phyloP scores from a whole-genome alignment of 208 protist species.

The Leishmania martiniquensis region DNA sequence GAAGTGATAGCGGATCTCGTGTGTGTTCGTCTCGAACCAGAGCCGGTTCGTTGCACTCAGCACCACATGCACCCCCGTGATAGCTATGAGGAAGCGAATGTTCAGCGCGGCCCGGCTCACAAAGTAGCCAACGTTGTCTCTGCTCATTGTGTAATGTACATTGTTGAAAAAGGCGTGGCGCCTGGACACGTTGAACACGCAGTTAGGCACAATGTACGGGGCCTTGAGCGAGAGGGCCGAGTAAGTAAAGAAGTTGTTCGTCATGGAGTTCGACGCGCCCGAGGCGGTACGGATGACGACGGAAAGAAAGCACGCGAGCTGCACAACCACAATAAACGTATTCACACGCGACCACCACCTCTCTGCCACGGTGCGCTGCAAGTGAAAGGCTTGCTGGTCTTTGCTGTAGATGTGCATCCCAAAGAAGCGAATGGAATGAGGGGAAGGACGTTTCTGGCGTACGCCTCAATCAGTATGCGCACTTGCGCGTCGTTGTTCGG shows the following conservation, averaged over 20 bases:
- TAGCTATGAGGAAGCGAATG: conserved; percentile 67
- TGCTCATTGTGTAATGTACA: conserved; percentile 47
- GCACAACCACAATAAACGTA: conserved; percentile 53
- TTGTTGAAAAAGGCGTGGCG: conserved; percentile 57
- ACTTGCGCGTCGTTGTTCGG: too few relatives aligned
- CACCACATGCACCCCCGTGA: conserved; percentile 49
- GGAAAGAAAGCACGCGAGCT: conserved; percentile 70
- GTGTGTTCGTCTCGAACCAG: conserved; percentile 70
- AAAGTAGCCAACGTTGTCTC: conserved; percentile 73
- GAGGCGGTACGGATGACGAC: conserved; percentile 56
- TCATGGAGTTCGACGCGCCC: conserved; percentile 51
- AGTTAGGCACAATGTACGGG: conserved; percentile 34
- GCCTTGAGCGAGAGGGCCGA: conserved; percentile 42
- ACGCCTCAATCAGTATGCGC: too few relatives aligned
- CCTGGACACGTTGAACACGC: conserved; percentile 40
- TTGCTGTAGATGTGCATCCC: conserved; percentile 86
- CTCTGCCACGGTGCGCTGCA: conserved; percentile 63
- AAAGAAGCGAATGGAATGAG: too few relatives aligned
- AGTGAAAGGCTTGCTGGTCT: conserved; percentile 80
- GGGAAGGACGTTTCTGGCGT: background rate
- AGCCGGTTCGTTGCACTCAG: conserved; percentile 61
- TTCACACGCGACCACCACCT: conserved; percentile 71
- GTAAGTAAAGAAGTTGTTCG: conserved; percentile 60
- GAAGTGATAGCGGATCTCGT: conserved; percentile 86
- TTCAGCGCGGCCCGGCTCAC: conserved; percentile 66